Conservation (phyloP, 2,329 filamentous ascomycete genomes). For the Xylaria sp. region DNA sequence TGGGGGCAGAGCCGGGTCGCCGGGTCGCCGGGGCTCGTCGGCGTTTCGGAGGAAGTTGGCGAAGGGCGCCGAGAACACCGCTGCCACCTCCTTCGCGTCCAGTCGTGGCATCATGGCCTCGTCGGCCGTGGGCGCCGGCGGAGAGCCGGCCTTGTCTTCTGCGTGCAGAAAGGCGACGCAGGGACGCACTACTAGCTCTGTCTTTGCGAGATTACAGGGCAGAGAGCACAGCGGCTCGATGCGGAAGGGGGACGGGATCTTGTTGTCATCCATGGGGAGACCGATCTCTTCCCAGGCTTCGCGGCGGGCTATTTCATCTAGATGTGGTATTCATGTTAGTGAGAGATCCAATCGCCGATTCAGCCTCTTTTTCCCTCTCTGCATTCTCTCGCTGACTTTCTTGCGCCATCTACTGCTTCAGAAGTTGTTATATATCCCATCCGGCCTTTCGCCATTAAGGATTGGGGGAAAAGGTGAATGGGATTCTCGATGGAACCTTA, state of each 20-base stretch:
- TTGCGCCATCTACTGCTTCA: no score
- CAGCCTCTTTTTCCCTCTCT: not conserved
- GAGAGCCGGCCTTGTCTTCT: slow-evolving; percentile 53
- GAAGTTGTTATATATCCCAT: not conserved
- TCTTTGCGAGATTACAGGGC: slow-evolving; percentile 78
- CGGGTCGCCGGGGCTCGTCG: slow-evolving; percentile 61
- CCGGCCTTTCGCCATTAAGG: no score
- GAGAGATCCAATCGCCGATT: not conserved
- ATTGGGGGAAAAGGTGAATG: no score
- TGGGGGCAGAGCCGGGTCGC: slow-evolving; percentile 54
- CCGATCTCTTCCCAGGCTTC: slow-evolving; percentile 96
- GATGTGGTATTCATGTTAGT: slow-evolving; percentile 1
- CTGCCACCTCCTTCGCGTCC: slow-evolving; percentile 90
- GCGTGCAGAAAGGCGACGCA: slow-evolving; percentile 82
- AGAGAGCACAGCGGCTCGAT: slow-evolving; percentile 90
- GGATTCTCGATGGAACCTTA: slow-evolving; percentile 51
- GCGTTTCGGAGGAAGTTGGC: slow-evolving; percentile 77
- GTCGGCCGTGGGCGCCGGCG: slow-evolving; percentile 63
- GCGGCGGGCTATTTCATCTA: slow-evolving; percentile 83
- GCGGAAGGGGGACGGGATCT: slow-evolving; percentile 78
- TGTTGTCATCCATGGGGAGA: slow-evolving; percentile 75
- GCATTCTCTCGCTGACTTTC: not conserved
- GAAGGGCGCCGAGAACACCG: slow-evolving; percentile 91
- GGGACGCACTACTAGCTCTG: slow-evolving; percentile 77
- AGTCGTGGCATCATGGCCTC: slow-evolving; percentile 80